These are phyloP conservation scores for Gracilaria gracilis DNA, from an alignment of 23 red algal species.

Conservation along the genomic window DNA sequence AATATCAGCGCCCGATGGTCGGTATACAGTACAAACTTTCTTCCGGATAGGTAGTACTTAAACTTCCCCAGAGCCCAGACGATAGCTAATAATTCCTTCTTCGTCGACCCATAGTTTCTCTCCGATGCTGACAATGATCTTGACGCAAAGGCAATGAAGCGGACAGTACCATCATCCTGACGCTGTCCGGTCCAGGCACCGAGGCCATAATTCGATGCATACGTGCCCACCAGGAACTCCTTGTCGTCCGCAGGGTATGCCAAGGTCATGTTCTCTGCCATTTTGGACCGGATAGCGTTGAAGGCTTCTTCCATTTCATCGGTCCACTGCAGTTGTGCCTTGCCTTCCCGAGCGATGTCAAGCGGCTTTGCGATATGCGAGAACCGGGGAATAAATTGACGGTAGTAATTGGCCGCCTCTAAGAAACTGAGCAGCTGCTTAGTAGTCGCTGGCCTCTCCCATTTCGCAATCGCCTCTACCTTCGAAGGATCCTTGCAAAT, in stretches of 20 bases:
- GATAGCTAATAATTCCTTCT: constrained; percentile 25
- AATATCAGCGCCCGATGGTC: constrained; percentile 29
- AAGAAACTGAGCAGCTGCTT: constrained; percentile 37
- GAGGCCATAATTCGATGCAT: constrained; percentile 27
- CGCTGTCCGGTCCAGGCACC: constrained; percentile 24
- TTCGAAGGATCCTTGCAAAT: constrained; percentile 1
- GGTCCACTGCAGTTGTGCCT: neutral
- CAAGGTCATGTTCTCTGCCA: neutral
- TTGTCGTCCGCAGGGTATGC: constrained; percentile 8
- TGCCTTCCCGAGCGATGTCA: neutral
- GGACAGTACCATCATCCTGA: neutral
- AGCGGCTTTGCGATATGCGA: neutral
- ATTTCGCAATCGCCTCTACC: neutral
- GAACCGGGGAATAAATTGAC: neutral
- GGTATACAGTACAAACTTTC: neutral
- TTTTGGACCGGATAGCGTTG: too few species aligned
- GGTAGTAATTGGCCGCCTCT: neutral
- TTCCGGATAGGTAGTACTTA: neutral
- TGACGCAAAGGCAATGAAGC: neutral
- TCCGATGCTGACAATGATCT: neutral
- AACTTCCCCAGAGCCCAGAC: constrained; percentile 21
- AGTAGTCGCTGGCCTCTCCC: too few species aligned
- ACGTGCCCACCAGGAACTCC: neutral
- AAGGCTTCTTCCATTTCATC: neutral
- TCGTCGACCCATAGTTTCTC: constrained; percentile 23